Conservation (phyloP, 768 basidiomycete species). For the Lactarius tabidus region DNA sequence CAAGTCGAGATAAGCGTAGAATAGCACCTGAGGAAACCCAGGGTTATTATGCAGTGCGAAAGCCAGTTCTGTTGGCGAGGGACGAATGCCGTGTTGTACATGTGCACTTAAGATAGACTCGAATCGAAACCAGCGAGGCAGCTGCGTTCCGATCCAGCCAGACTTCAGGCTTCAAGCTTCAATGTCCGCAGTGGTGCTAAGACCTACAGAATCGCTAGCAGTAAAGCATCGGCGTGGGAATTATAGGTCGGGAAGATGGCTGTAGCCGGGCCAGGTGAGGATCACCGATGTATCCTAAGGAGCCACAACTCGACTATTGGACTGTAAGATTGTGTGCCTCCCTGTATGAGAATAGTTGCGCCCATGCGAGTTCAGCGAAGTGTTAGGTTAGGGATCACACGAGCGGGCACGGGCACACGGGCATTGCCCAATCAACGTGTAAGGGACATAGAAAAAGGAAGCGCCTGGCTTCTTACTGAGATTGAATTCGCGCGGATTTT, state of each 20-base stretch:
- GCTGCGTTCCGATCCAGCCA: background rate
- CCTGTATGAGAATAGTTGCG: background rate
- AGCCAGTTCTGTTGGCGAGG: background rate
- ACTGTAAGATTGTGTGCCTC: background rate
- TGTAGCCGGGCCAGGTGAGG: background rate
- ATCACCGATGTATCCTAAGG: background rate
- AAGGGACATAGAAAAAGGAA: background rate
- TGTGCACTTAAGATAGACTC: background rate
- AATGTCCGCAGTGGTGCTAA: background rate
- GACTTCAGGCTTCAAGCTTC: constrained; percentile 1
- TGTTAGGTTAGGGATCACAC: constrained; percentile 17
- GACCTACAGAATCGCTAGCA: background rate
- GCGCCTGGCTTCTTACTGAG: constrained; percentile 7
- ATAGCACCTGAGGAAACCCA: background rate
- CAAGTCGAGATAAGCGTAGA: background rate
- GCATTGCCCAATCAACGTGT: constrained; percentile 8
- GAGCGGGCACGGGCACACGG: background rate
- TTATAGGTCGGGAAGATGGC: background rate
- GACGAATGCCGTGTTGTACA: background rate
- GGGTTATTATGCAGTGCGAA: background rate
- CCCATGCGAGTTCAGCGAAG: background rate
- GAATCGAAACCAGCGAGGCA: background rate
- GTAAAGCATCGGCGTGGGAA: background rate
- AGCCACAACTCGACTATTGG: background rate
- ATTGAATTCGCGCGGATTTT: constrained; percentile 7